Evolutionary conservation across 345 rosid genomes (phyloP).

Genomic region (Acer saccharum): DNA sequence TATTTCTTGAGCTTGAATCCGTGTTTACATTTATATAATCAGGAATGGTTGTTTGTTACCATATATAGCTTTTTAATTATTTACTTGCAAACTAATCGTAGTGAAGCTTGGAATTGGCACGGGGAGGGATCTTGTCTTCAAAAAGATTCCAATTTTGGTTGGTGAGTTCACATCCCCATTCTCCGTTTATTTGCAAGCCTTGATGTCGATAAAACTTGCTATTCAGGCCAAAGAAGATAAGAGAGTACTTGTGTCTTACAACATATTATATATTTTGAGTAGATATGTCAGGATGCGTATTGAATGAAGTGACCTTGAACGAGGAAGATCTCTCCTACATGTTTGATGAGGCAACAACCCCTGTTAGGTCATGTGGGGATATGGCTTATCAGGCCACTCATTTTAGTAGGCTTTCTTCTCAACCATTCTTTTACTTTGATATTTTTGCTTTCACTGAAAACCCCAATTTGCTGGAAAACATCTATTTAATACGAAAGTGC

Average conservation of each 20-base stretch:
- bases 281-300: slow-evolving; percentile 37
- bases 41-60: not conserved
- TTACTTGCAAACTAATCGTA: slow-evolving; percentile 29
- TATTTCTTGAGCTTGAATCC: slow-evolving; percentile 8
- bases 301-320: slow-evolving; percentile 62
- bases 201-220: not conserved
- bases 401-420: slow-evolving; percentile 36
- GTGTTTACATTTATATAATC: not conserved
- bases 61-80: not conserved
- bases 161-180: slow-evolving; percentile 5
- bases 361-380: slow-evolving; percentile 83
- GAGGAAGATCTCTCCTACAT: slow-evolving; percentile 83
- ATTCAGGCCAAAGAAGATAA: not conserved
- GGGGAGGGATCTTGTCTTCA: slow-evolving; percentile 30
- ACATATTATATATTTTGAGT: slow-evolving; percentile 10
- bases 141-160: slow-evolving; percentile 31
- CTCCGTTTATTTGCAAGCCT: slow-evolving; percentile 1
- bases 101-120: slow-evolving; percentile 45
- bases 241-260: not conserved
- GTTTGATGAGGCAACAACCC: slow-evolving; percentile 83
- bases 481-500: slow-evolving; percentile 24
- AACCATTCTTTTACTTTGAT: not conserved
- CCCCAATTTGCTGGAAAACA: not conserved
- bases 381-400: slow-evolving; percentile 53
- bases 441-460: not conserved